phyloP scores from a whole-genome alignment of 768 basidiomycete species.

The Mycena rosella region DNA sequence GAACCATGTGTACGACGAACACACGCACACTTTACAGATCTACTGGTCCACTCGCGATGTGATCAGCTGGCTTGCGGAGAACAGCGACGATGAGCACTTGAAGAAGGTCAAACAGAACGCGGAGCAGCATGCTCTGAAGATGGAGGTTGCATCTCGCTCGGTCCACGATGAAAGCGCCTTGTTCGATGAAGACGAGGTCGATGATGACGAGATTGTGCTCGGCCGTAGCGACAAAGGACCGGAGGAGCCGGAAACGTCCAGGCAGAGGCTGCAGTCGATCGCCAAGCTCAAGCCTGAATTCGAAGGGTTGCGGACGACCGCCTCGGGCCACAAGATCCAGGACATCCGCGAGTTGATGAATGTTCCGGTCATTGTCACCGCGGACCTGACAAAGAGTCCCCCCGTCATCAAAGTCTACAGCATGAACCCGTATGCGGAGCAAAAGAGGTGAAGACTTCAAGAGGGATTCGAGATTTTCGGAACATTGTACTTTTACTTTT shows the following conservation, averaged over 20 bases:
- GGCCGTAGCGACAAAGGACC: conserved; percentile 64
- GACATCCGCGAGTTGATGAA: conserved; percentile 95
- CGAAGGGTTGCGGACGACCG: conserved; percentile 81
- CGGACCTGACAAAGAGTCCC: conserved; percentile 95
- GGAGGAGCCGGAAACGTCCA: conserved; percentile 70
- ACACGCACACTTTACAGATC: conserved; percentile 90
- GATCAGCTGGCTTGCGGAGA: conserved; percentile 94
- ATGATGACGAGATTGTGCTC: conserved; percentile 87
- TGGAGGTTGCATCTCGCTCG: conserved; percentile 90
- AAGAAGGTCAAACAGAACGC: conserved; percentile 95
- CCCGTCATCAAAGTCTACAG: conserved; percentile 98
- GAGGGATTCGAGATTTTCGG: conserved; percentile 29
- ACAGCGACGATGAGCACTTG: conserved; percentile 95
- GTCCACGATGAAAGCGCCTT: conserved; percentile 89
- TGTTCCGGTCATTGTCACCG: conserved; percentile 95
- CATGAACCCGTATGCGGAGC: conserved; percentile 88
- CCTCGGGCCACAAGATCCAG: conserved; percentile 93
- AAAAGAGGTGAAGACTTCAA: conserved; percentile 55
- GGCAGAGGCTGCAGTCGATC: conserved; percentile 83
- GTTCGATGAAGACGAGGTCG: conserved; percentile 89
- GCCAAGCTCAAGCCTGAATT: conserved; percentile 83
- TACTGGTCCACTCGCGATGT: conserved; percentile 98
- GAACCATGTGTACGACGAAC: conserved; percentile 98
- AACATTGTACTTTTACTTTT: conserved; percentile 49
- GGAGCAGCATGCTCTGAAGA: conserved; percentile 90